Evolutionary conservation across 805 yeast species (phyloP).

Genomic region (Debaryomyces hansenii): DNA sequence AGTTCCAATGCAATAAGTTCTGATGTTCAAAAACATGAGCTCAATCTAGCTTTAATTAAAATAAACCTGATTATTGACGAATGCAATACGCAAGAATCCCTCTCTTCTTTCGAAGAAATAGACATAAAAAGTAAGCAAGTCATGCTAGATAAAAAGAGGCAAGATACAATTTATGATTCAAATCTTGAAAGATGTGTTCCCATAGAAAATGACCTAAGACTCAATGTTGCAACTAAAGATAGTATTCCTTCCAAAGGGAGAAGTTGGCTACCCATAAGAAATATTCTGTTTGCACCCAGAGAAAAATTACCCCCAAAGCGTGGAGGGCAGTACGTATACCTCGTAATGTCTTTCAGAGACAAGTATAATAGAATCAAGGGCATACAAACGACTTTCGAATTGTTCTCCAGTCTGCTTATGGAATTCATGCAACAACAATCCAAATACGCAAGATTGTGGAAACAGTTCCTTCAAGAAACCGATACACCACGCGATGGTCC

Average conservation of each 20-base stretch:
- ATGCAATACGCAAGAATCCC: constrained; percentile 9
- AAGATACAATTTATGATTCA: background rate
- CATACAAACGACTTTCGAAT: constrained; percentile 1
- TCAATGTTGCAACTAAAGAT: constrained; percentile 3
- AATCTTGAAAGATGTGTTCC: background rate
- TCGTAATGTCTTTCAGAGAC: constrained; percentile 3
- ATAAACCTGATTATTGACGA: constrained; percentile 17
- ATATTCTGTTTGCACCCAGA: background rate
- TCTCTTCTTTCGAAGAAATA: constrained; percentile 13
- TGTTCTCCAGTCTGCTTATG: background rate
- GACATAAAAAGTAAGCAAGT: constrained; percentile 10
- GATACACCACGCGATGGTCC: background rate
- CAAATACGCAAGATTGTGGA: constrained; percentile 8
- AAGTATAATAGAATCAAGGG: constrained; percentile 4
- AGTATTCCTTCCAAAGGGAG: background rate
- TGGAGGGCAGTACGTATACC: background rate
- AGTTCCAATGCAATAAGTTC: constrained; percentile 1
- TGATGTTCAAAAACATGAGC: constrained; percentile 10
- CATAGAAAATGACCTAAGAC: constrained; percentile 7
- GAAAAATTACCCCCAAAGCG: background rate
- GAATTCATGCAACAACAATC: constrained; percentile 4
- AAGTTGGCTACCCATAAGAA: background rate
- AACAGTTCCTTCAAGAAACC: constrained; percentile 2
- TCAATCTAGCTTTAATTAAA: constrained; percentile 19
- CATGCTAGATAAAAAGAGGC: background rate